Evolutionary conservation across 371 early-diverging fungal genomes (phyloP).

Genomic region (Circinella umbellata): DNA sequence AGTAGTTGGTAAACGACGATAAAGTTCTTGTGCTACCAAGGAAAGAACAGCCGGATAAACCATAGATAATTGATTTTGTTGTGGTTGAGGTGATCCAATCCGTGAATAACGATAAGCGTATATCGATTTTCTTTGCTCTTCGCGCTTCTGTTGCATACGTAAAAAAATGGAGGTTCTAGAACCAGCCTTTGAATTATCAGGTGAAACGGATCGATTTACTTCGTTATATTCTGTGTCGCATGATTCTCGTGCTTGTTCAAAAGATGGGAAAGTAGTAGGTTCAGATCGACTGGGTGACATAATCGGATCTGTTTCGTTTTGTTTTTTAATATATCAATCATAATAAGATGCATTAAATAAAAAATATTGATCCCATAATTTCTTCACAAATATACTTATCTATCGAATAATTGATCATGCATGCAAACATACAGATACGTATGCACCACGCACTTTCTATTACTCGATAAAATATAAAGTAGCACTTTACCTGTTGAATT

Average conservation of each 20-base stretch:
- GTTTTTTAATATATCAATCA: no score
- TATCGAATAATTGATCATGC: neutral
- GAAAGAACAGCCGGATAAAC: constrained; percentile 82
- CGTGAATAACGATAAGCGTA: constrained; percentile 32
- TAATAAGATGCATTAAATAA: no score
- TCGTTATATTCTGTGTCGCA: constrained; percentile 17
- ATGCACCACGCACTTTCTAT: no score
- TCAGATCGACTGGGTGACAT: constrained; percentile 24
- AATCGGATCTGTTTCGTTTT: neutral
- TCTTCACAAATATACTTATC: neutral
- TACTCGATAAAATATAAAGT: no score
- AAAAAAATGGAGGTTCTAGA: constrained; percentile 22
- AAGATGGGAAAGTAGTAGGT: neutral
- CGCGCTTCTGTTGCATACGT: constrained; percentile 39
- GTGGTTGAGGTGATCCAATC: neutral
- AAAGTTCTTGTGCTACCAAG: constrained; percentile 75
- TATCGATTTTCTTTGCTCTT: constrained; percentile 41
- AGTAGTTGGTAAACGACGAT: constrained; percentile 38
- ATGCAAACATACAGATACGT: neutral
- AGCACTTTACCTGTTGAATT: neutral
- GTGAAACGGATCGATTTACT: neutral
- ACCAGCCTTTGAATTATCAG: neutral
- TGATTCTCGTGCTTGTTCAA: constrained; percentile 3
- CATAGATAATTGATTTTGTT: constrained; percentile 13
- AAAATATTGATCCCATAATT: no score